Evolutionary conservation across 225 moss, liverwort and hornwort genomes (phyloP).

Genomic region (Pleurozium schreberi): DNA sequence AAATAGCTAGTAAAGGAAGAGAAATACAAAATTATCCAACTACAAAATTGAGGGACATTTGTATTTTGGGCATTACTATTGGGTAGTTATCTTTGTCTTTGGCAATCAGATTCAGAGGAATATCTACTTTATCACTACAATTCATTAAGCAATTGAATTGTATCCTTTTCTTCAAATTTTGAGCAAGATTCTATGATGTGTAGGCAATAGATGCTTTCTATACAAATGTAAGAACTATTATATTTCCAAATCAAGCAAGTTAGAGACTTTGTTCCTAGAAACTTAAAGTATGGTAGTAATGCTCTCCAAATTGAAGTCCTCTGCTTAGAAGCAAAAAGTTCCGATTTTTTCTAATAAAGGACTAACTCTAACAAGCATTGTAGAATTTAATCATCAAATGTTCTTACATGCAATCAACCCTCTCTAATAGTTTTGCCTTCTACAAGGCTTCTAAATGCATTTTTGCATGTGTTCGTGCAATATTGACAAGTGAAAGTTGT

Average conservation of each 20-base stretch:
- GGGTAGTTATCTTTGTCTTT: background rate
- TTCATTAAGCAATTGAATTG: background rate
- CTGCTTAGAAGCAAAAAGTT: background rate
- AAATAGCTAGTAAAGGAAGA: background rate
- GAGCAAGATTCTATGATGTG: background rate
- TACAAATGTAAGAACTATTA: background rate
- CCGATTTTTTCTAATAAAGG: too few species aligned
- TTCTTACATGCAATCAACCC: background rate
- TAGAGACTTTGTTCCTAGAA: background rate
- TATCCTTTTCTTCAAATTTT: background rate
- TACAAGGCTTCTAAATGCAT: background rate
- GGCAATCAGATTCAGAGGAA: background rate
- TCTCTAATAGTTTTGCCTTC: background rate
- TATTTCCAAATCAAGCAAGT: background rate
- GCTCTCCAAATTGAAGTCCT: accelerated
- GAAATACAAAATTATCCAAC: background rate
- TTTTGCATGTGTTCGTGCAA: background rate
- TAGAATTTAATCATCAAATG: background rate
- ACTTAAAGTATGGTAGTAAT: background rate
- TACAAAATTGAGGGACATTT: background rate
- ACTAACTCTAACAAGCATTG: background rate
- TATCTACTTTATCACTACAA: background rate
- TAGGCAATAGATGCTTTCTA: background rate
- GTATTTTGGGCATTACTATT: accelerated
- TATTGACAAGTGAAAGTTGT: accelerated